Evolutionary conservation across 208 protist species (phyloP).

Genomic region (Acanthamoeba sp.): DNA sequence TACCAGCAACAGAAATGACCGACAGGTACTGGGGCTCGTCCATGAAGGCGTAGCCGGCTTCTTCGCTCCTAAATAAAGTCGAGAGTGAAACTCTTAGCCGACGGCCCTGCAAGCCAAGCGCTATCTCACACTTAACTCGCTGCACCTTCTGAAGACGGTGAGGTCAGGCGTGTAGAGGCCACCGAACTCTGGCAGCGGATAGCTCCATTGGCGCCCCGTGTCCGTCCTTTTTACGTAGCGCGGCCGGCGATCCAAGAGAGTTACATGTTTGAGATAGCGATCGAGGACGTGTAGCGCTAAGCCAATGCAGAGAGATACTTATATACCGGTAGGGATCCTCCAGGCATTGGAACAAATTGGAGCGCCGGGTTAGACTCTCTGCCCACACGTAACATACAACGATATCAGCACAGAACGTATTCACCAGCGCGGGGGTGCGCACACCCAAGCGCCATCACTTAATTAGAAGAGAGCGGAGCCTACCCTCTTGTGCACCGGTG

Average conservation of each 20-base stretch:
- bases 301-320: background rate
- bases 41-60: slow-evolving; percentile 46
- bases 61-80: too few relatives aligned
- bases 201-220: slow-evolving; percentile 5
- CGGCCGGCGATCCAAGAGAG: background rate
- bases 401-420: background rate
- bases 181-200: slow-evolving; percentile 65
- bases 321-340: slow-evolving; percentile 57
- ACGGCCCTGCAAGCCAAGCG: too few relatives aligned
- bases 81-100: too few relatives aligned
- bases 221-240: background rate
- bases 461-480: background rate
- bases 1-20: slow-evolving; percentile 37
- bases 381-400: background rate
- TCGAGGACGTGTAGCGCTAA: background rate
- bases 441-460: background rate
- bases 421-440: background rate
- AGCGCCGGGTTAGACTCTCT: slow-evolving; percentile 57
- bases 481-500: slow-evolving; percentile 59
- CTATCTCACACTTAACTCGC: too few relatives aligned
- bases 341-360: slow-evolving; percentile 69
- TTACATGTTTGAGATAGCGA: background rate
- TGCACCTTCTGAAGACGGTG: slow-evolving; percentile 20
- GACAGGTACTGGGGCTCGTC: slow-evolving; percentile 50
- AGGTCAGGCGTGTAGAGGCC: slow-evolving; percentile 40